Conservation (phyloP, 805 yeast genomes). For the Huiozyma sinensis region DNA sequence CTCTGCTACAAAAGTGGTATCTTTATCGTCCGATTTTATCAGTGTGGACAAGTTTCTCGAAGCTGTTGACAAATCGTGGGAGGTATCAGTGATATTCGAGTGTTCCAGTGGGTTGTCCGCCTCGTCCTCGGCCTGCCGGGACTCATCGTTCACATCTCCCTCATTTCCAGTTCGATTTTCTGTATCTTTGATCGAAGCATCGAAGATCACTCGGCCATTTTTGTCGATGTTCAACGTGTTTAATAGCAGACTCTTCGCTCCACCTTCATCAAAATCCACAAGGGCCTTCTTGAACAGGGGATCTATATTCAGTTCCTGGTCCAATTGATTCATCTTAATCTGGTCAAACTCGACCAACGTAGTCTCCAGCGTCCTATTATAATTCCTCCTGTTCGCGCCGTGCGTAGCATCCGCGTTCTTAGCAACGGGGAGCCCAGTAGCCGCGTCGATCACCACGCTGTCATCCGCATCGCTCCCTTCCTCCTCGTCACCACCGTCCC, state of each 20-base stretch:
- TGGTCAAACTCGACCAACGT: conserved; percentile 43
- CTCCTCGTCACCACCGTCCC: conserved; percentile 15
- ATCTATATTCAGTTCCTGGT: conserved; percentile 56
- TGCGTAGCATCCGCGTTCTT: conserved; percentile 16
- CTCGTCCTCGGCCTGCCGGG: conserved; percentile 9
- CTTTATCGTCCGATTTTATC: conserved; percentile 1
- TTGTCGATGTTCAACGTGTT: conserved; percentile 49
- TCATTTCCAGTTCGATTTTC: background rate
- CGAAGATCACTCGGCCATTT: conserved; percentile 52
- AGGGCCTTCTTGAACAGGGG: conserved; percentile 67
- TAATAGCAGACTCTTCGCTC: conserved; percentile 57
- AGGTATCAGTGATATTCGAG: conserved; percentile 2
- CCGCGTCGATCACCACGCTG: conserved; percentile 24
- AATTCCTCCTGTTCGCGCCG: conserved; percentile 17
- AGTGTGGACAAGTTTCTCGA: background rate
- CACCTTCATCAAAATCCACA: conserved; percentile 76
- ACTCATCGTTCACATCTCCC: background rate
- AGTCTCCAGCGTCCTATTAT: conserved; percentile 28
- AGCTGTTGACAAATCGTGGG: background rate
- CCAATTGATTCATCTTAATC: conserved; percentile 44
- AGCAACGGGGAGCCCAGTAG: conserved; percentile 26
- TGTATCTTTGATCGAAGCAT: conserved; percentile 35
- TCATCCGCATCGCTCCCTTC: conserved; percentile 13
- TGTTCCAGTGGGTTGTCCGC: conserved; percentile 10
- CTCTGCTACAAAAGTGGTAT: conserved; percentile 10